Percentiles rank a stretch among this genome's conserved stretches.
Conservation (phyloP, 345 rosid genomes). For the Rhizophora mangle region DNA sequence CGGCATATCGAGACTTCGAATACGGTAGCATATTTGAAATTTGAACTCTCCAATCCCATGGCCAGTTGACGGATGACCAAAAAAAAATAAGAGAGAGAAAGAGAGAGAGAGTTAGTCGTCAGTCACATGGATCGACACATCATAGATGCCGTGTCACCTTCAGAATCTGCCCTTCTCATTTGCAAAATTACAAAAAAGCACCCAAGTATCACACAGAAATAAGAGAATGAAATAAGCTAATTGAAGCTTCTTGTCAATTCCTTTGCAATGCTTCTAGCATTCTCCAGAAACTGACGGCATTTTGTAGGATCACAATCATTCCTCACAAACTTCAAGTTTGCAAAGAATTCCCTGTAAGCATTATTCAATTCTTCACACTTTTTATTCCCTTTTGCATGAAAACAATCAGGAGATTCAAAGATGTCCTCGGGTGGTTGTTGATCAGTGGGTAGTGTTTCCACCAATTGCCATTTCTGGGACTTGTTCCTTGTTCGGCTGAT, state of each 20-base stretch:
- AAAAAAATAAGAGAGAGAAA: too few species aligned
- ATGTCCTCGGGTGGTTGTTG: constrained; percentile 18
- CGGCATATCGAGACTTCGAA: too few species aligned
- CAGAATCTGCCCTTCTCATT: too few species aligned
- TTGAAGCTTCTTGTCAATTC: constrained; percentile 26
- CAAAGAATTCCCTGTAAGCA: constrained; percentile 40
- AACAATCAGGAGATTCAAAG: constrained; percentile 6
- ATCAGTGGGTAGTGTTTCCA: constrained; percentile 11
- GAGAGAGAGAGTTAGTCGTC: too few species aligned
- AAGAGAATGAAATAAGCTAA: neutral
- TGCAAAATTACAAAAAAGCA: too few species aligned
- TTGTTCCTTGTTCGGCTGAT: constrained; percentile 35
- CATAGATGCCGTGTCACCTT: too few species aligned
- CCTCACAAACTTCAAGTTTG: constrained; percentile 41
- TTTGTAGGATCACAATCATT: constrained; percentile 33
- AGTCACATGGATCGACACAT: too few species aligned
- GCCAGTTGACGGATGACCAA: too few species aligned
- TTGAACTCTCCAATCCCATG: too few species aligned
- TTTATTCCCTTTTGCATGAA: constrained; percentile 13
- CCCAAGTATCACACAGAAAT: neutral
- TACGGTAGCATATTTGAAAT: too few species aligned
- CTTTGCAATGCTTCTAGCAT: constrained; percentile 47
- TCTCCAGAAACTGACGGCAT: constrained; percentile 37
- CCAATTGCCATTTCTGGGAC: constrained; percentile 6
- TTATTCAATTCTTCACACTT: constrained; percentile 24